Evolutionary conservation across 371 early-diverging fungal genomes (phyloP), one percentile per base, ranked within the genome.

Genomic region (Mortierella polycephala): DNA sequence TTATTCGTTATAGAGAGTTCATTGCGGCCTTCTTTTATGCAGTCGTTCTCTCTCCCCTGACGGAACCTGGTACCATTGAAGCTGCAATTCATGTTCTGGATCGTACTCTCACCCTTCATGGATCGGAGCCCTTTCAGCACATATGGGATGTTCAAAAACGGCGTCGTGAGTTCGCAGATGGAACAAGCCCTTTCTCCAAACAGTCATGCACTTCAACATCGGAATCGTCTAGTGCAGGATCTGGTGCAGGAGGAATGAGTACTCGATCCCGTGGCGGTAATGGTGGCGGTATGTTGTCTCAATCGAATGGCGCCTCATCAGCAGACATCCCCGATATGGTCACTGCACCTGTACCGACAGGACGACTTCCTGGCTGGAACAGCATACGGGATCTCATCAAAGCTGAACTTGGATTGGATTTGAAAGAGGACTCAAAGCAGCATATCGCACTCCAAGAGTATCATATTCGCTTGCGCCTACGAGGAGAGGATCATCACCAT

Each of bases 81-180:
- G 79, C 72, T 23, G 68, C 69, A 7, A 64, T 77, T 30, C 79
- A 77, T 51, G 52, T 72, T n/a, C 30, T 77, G 46, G 72, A 77
- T 40, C 68, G 79, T 5, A 55, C 45, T 13, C 62, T 77, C 14
- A 71, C 65, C 9, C 56, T 77, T 40, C 79, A 77, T 56, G 79
- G 79, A 40, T 69, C 79, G 3, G 72, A 71, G 37, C 58, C 68
- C 0, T 77, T 77, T 46, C 51, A 57, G 18, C 45, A 56, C 37
- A 51, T 77, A 2, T 77, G 79, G 79, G 69, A 72, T 62, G 72
- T 72, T 30, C 72, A 64, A 45, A 68, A 64, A 44, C 64, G 79
- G 11, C 68, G 72, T 5, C 79, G 72, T 8, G 79, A 77, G 44
- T 37, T 77, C 45, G 57, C 65, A 8, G 79, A 77, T 30, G 79